phyloP scores from a whole-genome alignment of 78 protist genomes.

The Paratrimastix pyriformis region DNA sequence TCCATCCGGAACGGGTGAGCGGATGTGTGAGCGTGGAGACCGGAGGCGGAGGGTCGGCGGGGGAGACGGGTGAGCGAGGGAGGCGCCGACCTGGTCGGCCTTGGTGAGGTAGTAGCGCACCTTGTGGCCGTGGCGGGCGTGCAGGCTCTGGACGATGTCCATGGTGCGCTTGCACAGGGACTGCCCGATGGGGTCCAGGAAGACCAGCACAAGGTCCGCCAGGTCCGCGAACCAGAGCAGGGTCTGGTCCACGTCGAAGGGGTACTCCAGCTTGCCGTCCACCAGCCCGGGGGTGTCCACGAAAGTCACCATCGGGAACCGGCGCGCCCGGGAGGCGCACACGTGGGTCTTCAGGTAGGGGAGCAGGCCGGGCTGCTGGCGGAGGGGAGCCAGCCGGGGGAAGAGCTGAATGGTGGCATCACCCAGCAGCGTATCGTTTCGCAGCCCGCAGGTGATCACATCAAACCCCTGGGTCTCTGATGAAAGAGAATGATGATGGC shows the following conservation, averaged over 20 bases:
- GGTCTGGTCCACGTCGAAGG: slow-evolving; percentile 36
- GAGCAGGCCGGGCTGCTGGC: not conserved
- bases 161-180: slow-evolving; percentile 33
- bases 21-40: not conserved
- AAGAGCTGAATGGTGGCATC: slow-evolving; percentile 18
- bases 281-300: slow-evolving; percentile 53
- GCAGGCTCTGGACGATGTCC: not conserved
- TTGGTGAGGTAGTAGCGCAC: slow-evolving; percentile 23
- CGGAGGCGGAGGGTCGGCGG: not conserved
- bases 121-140: not conserved
- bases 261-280: slow-evolving; percentile 38
- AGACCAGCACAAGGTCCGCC: slow-evolving; percentile 30
- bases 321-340: not conserved
- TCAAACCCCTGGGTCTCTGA: slow-evolving; percentile 39
- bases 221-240: slow-evolving; percentile 12
- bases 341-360: not conserved
- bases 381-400: not conserved
- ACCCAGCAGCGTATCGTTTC: slow-evolving; percentile 14
- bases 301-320: slow-evolving; percentile 30
- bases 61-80: not conserved
- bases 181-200: slow-evolving; percentile 50
- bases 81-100: slow-evolving; percentile 7
- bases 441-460: slow-evolving; percentile 15
- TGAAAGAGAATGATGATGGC: too few relatives aligned
- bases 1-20: not conserved